Base-by-base conservation (phyloP, 306 rosid genomes). In the Glycine soja region DNA sequence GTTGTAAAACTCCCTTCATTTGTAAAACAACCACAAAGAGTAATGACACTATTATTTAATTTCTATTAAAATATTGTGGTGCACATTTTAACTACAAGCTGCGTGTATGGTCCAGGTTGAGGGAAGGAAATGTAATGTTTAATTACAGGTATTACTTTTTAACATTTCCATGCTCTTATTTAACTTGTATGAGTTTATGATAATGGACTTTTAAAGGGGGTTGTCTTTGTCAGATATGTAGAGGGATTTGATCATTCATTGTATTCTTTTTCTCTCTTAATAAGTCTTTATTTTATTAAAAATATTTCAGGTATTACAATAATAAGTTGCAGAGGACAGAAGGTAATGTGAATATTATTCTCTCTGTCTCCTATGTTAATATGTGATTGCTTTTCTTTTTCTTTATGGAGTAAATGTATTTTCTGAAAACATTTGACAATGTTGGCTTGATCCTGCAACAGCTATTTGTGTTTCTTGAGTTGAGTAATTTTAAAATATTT, bases 101-200 rank as follows among this genome's bases (percentile, higher is more conserved):
- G 13, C 19, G 11, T 79, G 32, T 87, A 56, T 76, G 68, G 71
- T 85, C 62, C 97, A 93, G 97, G 90, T 86, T 93, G 90, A 88
- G 94, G 84, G 97, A 94, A 56, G 97, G 97, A 82, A 90, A 90
- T 85, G 97, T 93, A 82, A 85, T 90, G 72, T 93, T 91, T 72
- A 93, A 91, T 81, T 93, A 93, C 85, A 91, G 97, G 83, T 93
- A 93, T 88, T 86, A 85, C 90, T 84, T 51, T 64, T 63, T 15
- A 64, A 64, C 56, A 45, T 69, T 18, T 10, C 16, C 34, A 18
- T 46, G 56, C 40, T 69, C 54, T 69, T 45, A 18, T 69, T 69
- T 46, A 56, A 18, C 15, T 45, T 43, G 15, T 15, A 67, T 67
- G 73, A 5, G n/a, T 19, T 58, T 45, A 43, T 75, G 57, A 47